Evolutionary conservation across 2,329 filamentous ascomycete species (phyloP), one percentile per base, ranked within the genome.

Genomic region (Fusarium marasasianum): DNA sequence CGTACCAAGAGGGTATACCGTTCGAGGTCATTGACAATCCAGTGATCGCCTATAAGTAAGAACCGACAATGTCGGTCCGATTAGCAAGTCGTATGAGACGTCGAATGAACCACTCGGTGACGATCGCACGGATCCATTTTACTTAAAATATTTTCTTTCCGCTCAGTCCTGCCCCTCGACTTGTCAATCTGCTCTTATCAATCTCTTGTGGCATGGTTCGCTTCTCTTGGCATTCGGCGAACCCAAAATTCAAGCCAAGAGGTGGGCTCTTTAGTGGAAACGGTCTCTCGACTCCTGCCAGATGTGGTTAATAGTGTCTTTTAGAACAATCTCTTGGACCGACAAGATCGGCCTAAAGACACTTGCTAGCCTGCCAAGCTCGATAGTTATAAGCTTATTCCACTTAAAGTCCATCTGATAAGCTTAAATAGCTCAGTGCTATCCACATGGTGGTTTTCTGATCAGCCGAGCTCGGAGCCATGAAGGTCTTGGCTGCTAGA

Each of bases 21-120:
- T 14, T 15, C 3, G 0, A 35, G 14, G 33, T 0, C 4, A 9
- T n/a, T 14, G 2, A 14, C 22, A 43, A 43, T 1, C 40, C 5
- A 0, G 13, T 4, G 13, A n/a, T 43, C 13, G 10, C 22, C 3
- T 0, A 15, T 15, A n/a, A 10, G 5, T 15, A 43, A 13, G 13
- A 13, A 8, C 5, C 40, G 13, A 24, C 8, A 2, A 24, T 43
- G n/a, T 43, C 41, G 41, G 41, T 17, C 41, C n/a, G n/a, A 43
- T 10, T 24, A 24, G 5, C 41, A 43, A 0, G 14, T 5, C 41
- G 5, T 15, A 15, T 43, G 0, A 43, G 22, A 24, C 3, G 2
- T 43, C 9, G 5, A 24, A 24, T 24, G 6, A 17, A 43, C 14
- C 14, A 43, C 14, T 11, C 9, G 4, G 14, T 4, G 14, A 11